phyloP scores from a whole-genome alignment of 192 early-diverging fungal species.

The Backusella sp. region DNA sequence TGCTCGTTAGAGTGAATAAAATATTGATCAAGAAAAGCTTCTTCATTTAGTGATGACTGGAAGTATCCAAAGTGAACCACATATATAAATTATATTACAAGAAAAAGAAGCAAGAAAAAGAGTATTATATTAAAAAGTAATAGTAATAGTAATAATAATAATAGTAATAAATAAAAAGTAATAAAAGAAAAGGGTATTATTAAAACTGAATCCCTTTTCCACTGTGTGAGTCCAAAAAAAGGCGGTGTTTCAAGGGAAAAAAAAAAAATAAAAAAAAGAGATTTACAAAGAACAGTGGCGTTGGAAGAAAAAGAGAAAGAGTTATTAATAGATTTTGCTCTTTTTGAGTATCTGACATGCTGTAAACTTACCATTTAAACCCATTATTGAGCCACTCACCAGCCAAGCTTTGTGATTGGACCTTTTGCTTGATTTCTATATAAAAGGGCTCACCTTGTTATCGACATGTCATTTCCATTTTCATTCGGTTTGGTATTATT shows the following conservation, averaged over 20 bases:
- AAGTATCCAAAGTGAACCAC: background rate
- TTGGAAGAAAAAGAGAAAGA: background rate
- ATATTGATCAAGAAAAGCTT: background rate
- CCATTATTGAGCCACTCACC: background rate
- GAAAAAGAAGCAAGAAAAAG: background rate
- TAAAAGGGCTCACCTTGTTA: too few species aligned
- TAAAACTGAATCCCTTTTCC: background rate
- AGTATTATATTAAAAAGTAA: background rate
- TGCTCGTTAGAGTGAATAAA: background rate
- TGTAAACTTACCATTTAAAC: background rate
- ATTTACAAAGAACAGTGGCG: conserved; percentile 2
- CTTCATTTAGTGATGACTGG: background rate
- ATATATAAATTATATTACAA: background rate
- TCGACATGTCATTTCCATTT: too few species aligned
- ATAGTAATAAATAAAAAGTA: background rate
- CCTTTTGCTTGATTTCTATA: background rate
- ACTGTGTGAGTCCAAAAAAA: background rate
- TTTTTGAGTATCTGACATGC: background rate
- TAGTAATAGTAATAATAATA: background rate
- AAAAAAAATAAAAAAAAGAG: background rate
- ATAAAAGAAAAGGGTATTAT: background rate
- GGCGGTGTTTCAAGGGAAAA: background rate
- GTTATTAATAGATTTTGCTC: background rate
- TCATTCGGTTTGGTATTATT: too few species aligned
- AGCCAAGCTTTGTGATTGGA: background rate